Conservation (phyloP, 2,329 filamentous ascomycete species). For the Ophiocordyceps camponoti-leonardi region DNA sequence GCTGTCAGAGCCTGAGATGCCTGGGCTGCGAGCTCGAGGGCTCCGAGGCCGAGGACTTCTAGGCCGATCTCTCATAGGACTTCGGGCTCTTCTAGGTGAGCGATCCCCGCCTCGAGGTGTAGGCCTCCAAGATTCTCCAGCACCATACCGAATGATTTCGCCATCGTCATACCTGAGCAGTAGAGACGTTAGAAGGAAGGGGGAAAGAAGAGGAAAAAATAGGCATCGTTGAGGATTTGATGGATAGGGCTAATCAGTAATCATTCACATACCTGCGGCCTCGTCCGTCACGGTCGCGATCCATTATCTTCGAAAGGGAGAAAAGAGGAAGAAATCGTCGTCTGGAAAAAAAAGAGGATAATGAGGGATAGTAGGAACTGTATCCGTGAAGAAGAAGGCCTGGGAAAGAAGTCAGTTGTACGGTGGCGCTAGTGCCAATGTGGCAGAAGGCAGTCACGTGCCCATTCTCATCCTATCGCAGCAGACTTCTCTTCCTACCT, state of each 20-base stretch:
- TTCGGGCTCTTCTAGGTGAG: constrained; percentile 22
- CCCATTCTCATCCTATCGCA: too few relatives aligned
- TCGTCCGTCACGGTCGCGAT: constrained; percentile 18
- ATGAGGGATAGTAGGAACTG: too few relatives aligned
- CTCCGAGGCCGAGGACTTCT: constrained; percentile 21
- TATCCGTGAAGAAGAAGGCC: too few relatives aligned
- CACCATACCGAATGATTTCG: constrained; percentile 43
- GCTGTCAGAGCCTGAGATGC: constrained; percentile 23
- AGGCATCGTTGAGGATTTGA: too few relatives aligned
- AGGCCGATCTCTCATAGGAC: constrained; percentile 11
- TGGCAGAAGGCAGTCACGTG: too few relatives aligned
- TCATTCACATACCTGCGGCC: constrained; percentile 15
- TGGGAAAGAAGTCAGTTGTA: too few relatives aligned
- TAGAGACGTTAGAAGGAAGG: background rate
- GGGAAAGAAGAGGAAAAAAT: background rate
- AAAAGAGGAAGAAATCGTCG: background rate
- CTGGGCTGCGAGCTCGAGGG: constrained; percentile 18
- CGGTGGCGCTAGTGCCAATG: too few relatives aligned
- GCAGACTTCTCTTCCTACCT: too few relatives aligned
- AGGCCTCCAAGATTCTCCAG: constrained; percentile 43
- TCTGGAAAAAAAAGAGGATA: background rate
- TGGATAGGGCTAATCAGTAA: background rate
- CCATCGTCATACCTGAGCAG: constrained; percentile 30
- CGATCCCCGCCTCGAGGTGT: constrained; percentile 31
- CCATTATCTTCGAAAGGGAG: constrained; percentile 9